Conservation (phyloP, 306 rosid species). For the Argentina anserina region DNA sequence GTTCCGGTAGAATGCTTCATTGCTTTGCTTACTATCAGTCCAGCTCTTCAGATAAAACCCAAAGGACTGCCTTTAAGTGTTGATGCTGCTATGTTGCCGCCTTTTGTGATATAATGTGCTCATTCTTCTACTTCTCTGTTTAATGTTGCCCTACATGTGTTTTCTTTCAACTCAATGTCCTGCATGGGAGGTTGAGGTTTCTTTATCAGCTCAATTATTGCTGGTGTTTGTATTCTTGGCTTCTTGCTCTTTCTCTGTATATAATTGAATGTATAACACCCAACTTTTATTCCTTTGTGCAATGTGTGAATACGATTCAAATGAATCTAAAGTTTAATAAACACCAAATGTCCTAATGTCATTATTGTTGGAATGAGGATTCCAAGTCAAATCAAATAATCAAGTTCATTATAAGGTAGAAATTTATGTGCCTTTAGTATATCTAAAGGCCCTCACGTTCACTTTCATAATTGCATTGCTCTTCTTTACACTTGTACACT, state of each 20-base stretch:
- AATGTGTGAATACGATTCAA: not conserved
- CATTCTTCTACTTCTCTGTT: constrained; percentile 1
- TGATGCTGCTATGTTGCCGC: constrained; percentile 27
- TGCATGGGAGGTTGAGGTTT: constrained; percentile 2
- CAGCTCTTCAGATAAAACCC: constrained; percentile 62
- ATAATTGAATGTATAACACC: constrained; percentile 5
- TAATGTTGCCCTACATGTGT: constrained; percentile 2
- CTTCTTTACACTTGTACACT: not conserved
- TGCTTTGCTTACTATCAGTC: constrained; percentile 50
- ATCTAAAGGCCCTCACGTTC: not conserved
- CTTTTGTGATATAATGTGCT: constrained; percentile 15
- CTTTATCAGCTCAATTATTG: not conserved
- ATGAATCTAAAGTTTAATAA: not conserved
- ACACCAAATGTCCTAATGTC: too few species aligned
- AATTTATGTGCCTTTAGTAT: not conserved
- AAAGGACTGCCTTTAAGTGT: constrained; percentile 25
- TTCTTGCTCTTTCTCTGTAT: constrained; percentile 10
- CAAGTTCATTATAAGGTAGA: not conserved
- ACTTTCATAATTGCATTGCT: not conserved
- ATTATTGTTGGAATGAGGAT: not conserved
- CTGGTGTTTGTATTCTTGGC: not conserved
- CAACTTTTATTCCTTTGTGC: constrained; percentile 3
- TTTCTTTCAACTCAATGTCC: not conserved
- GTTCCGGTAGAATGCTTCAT: constrained; percentile 60
- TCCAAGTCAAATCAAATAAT: not conserved